Percentiles rank a stretch among this genome's conserved stretches.
These are phyloP conservation scores for Rhodotorula paludigena DNA, from an alignment of 768 basidiomycete genomes.

Conservation along the genomic window DNA sequence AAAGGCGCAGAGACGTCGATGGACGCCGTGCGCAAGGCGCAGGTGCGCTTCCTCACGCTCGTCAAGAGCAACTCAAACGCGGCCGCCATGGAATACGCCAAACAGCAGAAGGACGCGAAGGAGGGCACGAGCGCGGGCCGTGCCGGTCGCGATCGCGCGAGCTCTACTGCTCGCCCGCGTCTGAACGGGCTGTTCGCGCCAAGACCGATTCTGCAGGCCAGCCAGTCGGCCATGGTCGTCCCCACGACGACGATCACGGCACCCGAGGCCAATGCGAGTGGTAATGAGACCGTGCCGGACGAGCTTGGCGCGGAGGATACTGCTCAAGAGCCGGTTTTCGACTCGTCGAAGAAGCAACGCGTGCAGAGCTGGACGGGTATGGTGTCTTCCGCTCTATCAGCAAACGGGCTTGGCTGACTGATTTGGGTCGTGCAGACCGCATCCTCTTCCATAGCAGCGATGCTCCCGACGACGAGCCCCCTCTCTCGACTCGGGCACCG, in stretches of 20 bases:
- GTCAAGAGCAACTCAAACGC: conserved; percentile 30
- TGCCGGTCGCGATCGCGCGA: not conserved
- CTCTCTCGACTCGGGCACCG: not conserved
- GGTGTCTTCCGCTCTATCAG: not conserved
- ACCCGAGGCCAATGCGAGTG: not conserved
- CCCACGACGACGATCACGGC: not conserved
- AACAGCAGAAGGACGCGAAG: not conserved
- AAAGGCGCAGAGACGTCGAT: conserved; percentile 16
- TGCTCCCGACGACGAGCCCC: conserved; percentile 1
- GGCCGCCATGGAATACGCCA: conserved; percentile 8
- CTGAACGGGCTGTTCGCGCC: conserved; percentile 13
- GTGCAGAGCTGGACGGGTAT: conserved; percentile 39
- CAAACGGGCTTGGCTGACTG: not conserved
- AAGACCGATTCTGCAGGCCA: conserved; percentile 15
- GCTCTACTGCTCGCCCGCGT: not conserved
- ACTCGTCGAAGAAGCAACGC: conserved; percentile 41
- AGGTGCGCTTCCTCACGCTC: conserved; percentile 39
- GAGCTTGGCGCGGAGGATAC: not conserved
- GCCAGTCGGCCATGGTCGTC: conserved; percentile 15
- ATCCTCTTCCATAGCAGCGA: conserved; percentile 40
- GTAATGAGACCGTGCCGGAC: not conserved
- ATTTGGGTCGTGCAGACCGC: conserved; percentile 25
- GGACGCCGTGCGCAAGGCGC: conserved; percentile 19
- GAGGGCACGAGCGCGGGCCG: not conserved
- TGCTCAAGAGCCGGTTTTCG: conserved; percentile 28